phyloP scores from a whole-genome alignment of 148 eudicot species.

The Amaranthus cruentus region DNA sequence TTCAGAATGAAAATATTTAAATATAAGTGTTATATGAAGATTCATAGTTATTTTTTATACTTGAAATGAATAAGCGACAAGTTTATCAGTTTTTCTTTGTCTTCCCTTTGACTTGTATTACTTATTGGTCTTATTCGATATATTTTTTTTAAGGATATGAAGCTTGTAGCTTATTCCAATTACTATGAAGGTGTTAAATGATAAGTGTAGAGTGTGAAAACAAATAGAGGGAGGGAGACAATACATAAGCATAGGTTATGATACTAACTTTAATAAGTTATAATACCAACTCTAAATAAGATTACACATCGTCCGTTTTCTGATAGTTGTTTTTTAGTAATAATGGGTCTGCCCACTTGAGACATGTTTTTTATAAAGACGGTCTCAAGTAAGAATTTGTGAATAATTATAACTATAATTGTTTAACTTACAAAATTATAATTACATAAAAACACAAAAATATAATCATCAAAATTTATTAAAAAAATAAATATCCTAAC shows the following conservation, averaged over 20 bases:
- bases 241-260: neutral
- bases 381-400: no score
- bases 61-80: no score
- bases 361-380: no score
- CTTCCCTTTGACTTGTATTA: neutral
- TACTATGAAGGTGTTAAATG: neutral
- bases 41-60: no score
- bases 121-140: neutral
- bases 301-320: neutral
- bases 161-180: no score
- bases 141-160: neutral
- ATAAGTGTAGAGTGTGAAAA: neutral
- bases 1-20: no score
- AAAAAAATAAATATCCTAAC: no score
- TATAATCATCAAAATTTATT: neutral
- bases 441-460: neutral
- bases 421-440: neutral
- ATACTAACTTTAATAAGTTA: neutral
- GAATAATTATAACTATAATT: no score
- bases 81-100: no score
- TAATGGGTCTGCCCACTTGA: no score
- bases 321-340: no score
- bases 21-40: no score
- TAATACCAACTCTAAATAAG: neutral
- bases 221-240: neutral